phyloP scores from a whole-genome alignment of 805 yeast species.

The Dipodascus albidus region DNA sequence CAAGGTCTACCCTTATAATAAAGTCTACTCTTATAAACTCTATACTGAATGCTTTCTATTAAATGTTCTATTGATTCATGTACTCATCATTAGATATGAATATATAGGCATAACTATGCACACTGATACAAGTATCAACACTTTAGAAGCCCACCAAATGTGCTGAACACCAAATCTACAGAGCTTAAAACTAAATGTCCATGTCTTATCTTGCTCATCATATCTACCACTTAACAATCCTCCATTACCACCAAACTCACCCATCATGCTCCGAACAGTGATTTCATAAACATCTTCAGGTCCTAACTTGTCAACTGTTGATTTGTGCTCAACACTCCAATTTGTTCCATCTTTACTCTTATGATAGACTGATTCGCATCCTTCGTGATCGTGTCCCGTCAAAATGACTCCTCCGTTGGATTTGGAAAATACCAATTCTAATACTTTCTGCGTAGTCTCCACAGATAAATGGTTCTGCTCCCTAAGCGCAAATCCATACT shows the following conservation, averaged over 20 bases:
- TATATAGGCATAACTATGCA: background rate
- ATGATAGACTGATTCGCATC: conserved; percentile 67
- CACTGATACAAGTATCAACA: conserved; percentile 20
- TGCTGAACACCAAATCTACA: conserved; percentile 86
- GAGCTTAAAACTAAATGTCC: conserved; percentile 60
- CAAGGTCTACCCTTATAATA: no score
- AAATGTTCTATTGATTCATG: no score
- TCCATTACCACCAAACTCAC: conserved; percentile 82
- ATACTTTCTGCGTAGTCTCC: conserved; percentile 53
- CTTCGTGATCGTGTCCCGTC: conserved; percentile 95
- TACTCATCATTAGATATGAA: background rate
- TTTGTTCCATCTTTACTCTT: conserved; percentile 18
- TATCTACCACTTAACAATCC: conserved; percentile 75
- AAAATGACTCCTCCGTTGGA: conserved; percentile 58
- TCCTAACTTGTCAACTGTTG: conserved; percentile 12
- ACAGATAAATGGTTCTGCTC: conserved; percentile 77
- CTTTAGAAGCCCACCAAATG: conserved; percentile 88
- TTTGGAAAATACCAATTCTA: conserved; percentile 56
- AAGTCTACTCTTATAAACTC: no score
- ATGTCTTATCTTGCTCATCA: conserved; percentile 29
- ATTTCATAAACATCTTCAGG: conserved; percentile 44
- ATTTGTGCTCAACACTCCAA: background rate
- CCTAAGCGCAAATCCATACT: conserved; percentile 51
- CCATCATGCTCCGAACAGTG: conserved; percentile 92
- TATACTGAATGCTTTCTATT: no score